A percentile compares a stretch with the other conserved stretches of the same genome.
These are phyloP conservation scores for Ceratocystis variospora DNA, from an alignment of 2,329 filamentous ascomycete genomes.

Conservation along the genomic window DNA sequence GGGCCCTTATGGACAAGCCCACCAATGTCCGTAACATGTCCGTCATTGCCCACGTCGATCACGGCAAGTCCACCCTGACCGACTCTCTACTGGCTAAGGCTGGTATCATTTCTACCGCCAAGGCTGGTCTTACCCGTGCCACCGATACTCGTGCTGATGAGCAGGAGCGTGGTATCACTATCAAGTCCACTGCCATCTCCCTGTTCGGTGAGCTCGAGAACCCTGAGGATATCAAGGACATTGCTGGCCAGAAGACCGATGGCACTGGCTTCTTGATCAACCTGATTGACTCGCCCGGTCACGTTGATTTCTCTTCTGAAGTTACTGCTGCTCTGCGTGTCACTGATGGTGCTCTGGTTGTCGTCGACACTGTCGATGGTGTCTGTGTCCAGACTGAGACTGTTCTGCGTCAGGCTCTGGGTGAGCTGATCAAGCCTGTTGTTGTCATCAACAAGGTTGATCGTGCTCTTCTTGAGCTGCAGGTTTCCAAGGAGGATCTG, in stretches of 20 bases:
- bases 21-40: conserved; percentile 86
- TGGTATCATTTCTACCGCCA: conserved; percentile 97
- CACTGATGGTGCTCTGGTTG: conserved; percentile 97
- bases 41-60: conserved; percentile 99
- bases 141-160: conserved; percentile 96
- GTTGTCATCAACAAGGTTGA: conserved; percentile 99
- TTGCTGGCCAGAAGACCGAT: conserved; percentile 71
- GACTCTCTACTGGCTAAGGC: conserved; percentile 98
- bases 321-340: conserved; percentile 99
- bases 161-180: conserved; percentile 99
- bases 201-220: conserved; percentile 76
- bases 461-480: conserved; percentile 95
- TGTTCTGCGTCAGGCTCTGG: conserved; percentile 94
- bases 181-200: conserved; percentile 99
- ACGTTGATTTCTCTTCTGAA: conserved; percentile 99
- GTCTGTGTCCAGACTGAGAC: conserved; percentile 99
- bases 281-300: conserved; percentile 98
- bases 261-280: conserved; percentile 99
- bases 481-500: conserved; percentile 96
- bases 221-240: conserved; percentile 85
- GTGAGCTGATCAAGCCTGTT: conserved; percentile 99
- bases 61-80: conserved; percentile 99
- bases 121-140: conserved; percentile 89
- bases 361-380: conserved; percentile 99
- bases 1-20: conserved; percentile 64